Evolutionary conservation across 2,329 filamentous ascomycete genomes (phyloP).

Genomic region (Fusarium keratoplasticum): DNA sequence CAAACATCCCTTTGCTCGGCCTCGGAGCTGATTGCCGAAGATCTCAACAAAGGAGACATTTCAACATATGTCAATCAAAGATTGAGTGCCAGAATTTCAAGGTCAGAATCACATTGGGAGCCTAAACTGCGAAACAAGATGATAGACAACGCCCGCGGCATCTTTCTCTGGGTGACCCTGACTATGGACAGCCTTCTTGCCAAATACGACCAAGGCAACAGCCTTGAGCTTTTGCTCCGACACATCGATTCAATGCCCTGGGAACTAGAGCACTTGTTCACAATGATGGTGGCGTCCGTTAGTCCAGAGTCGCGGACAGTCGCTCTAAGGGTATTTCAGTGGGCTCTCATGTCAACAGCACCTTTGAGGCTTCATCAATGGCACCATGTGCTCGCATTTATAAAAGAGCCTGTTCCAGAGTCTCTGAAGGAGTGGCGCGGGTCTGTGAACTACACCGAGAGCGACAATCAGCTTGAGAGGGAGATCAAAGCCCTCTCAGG

Average conservation of each 20-base stretch:
- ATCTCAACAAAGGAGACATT: background rate
- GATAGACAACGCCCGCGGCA: background rate
- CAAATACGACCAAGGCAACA: background rate
- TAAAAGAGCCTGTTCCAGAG: background rate
- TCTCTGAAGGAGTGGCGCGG: conserved; percentile 10
- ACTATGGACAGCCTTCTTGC: background rate
- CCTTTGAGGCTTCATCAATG: conserved; percentile 25
- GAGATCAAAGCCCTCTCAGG: conserved; percentile 13
- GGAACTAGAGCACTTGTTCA: conserved; percentile 4
- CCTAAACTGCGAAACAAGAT: background rate
- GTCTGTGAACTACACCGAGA: background rate
- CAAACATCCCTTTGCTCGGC: background rate
- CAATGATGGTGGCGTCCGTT: background rate
- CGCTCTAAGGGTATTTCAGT: conserved; percentile 11
- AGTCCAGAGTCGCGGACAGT: background rate
- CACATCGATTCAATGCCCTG: background rate
- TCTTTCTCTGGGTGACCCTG: background rate
- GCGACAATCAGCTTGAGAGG: conserved; percentile 21
- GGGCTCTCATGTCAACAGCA: conserved; percentile 3
- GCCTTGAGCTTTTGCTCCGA: background rate
- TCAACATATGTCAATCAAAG: background rate
- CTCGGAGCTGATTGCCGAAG: background rate
- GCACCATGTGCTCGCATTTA: conserved; percentile 31
- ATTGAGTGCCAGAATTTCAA: background rate
- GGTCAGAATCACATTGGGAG: background rate